A percentile compares a stretch with the other conserved stretches of the same genome.
Evolutionary conservation across 108 stramenopile species (phyloP).

Genomic region (Cyclotella choctawhatcheeana): DNA sequence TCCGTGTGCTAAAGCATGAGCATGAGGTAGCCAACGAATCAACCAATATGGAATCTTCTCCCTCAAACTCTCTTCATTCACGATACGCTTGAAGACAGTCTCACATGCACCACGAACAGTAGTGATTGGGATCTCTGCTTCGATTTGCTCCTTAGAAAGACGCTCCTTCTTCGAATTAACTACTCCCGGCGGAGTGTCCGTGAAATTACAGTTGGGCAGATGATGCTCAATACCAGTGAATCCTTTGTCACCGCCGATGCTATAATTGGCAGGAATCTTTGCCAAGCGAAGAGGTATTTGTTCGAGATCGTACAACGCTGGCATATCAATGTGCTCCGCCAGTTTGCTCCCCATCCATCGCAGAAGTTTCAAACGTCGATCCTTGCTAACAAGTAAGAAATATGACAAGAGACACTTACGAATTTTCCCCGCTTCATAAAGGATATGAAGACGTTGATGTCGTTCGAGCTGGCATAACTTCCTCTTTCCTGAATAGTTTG

Average conservation of each 20-base stretch:
- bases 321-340: neutral
- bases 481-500: slow-evolving; percentile 1
- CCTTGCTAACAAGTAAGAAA: slow-evolving; percentile 1
- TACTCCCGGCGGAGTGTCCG: neutral
- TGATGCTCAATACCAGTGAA: neutral
- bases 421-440: neutral
- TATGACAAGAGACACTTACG: slow-evolving; percentile 10
- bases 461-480: slow-evolving; percentile 19
- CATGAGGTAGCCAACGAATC: slow-evolving; percentile 10
- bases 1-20: slow-evolving; percentile 15
- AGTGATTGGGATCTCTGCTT: neutral
- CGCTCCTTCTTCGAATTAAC: slow-evolving; percentile 2
- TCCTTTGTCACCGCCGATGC: slow-evolving; percentile 11
- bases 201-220: slow-evolving; percentile 1
- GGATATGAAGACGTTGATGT: neutral
- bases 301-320: neutral
- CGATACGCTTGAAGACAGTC: slow-evolving; percentile 1
- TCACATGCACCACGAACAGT: neutral
- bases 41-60: slow-evolving; percentile 25
- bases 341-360: slow-evolving; percentile 21
- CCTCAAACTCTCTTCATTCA: neutral
- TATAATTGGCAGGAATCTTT: slow-evolving; percentile 13
- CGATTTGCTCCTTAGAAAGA: neutral
- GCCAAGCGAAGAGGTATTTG: slow-evolving; percentile 2
- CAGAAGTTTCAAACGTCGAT: neutral